Base-by-base conservation (phyloP, 2,329 filamentous ascomycete species). In the Tolypocladium ophioglossoides region DNA sequence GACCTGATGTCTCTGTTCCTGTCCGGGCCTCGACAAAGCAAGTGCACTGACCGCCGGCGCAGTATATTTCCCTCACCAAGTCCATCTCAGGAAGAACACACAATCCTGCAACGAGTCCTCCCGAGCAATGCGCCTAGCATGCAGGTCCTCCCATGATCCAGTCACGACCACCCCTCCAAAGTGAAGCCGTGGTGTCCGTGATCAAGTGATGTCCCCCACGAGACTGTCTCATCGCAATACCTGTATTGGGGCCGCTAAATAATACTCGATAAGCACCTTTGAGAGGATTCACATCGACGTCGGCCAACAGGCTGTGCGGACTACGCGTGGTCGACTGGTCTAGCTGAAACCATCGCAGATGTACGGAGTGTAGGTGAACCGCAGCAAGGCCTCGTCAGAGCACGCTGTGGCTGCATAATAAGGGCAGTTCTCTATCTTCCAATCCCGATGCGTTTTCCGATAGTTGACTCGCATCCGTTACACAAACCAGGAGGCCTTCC, bases 21-120 rank as follows among this genome's bases (percentile, higher is more conserved):
- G 7, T 46, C 41, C 0, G 24, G 7, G 6, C 8, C 2, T 14
- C 24, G 14, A 11, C 24, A n/a, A 5, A 14, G 24, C 41, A 5
- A 14, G 24, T 24, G 41, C 16, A 9, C 27, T 48, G 18, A 12
- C 10, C 2, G 22, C 16, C 44, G 27, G 9, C 27, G 44, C 24
- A 22, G 7, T 20, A 20, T 7, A 5, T 32, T 37, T 9, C 27
- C 10, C 27, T 20, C 27, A 5, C 18, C 6, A 20, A 0, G 22
- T 2, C 5, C 1, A 3, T 6, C 16, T 18, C 3, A 12, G 3
- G 10, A 11, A 9, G 4, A 12, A 11, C 2, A 0, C 3, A 3
- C 32, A 30, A n/a, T 14, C 16, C 44, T 34, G 27, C 1, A 20
- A 34, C 18, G 5, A 8, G 7, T 14, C 5, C 14, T 16, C 2